A percentile compares a stretch with the other conserved stretches of the same genome.
Conservation (phyloP, 2,329 filamentous ascomycete species). For the Colletotrichum scovillei region DNA sequence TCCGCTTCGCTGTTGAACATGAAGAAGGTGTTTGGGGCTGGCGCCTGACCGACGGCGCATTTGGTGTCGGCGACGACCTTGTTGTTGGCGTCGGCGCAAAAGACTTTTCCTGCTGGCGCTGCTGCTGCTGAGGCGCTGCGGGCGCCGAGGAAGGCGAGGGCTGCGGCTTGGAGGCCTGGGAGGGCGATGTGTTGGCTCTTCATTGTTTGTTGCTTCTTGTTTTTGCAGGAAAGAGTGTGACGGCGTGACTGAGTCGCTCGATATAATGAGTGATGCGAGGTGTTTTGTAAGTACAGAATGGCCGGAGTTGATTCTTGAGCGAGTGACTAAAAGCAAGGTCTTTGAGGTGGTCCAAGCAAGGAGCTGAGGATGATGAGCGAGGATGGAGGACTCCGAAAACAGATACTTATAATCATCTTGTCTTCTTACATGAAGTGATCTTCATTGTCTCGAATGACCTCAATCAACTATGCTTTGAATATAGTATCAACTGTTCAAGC, state of each 20-base stretch:
- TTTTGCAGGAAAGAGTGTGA: neutral
- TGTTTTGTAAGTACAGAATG: too few relatives aligned
- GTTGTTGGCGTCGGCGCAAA: neutral
- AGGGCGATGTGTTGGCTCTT: constrained; percentile 1
- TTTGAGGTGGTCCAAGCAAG: too few relatives aligned
- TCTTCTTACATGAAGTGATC: neutral
- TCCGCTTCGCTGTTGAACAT: neutral
- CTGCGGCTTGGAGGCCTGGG: neutral
- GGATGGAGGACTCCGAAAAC: too few relatives aligned
- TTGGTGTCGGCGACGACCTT: neutral
- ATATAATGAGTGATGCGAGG: too few relatives aligned
- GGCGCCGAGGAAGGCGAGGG: constrained; percentile 7
- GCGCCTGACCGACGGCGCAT: neutral
- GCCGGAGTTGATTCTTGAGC: neutral
- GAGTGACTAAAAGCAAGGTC: too few relatives aligned
- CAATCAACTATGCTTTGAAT: neutral
- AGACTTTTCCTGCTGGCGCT: neutral
- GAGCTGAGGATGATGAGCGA: too few relatives aligned
- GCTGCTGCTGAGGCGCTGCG: neutral
- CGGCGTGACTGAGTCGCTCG: neutral
- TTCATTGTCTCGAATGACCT: neutral
- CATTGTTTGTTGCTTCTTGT: neutral
- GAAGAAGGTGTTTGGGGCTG: neutral
- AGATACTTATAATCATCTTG: too few relatives aligned
- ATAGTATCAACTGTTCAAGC: neutral